Evolutionary conservation across 495 filamentous ascomycete species (phyloP).

Genomic region (Daldinia grandis): DNA sequence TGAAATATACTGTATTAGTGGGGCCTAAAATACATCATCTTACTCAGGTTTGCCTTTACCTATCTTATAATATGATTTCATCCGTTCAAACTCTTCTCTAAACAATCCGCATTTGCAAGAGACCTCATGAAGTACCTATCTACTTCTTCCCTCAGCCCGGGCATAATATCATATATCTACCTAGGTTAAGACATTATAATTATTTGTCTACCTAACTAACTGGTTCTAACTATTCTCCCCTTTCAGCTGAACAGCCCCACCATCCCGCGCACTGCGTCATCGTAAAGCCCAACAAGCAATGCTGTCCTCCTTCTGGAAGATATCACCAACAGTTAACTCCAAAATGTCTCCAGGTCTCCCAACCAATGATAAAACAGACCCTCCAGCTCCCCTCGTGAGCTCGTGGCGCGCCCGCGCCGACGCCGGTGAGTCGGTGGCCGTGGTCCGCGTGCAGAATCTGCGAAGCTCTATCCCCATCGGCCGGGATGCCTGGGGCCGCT

Average conservation of each 20-base stretch:
- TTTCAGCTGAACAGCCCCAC: slow-evolving; percentile 1
- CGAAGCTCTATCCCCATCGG: slow-evolving; percentile 51
- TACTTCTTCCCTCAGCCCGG: not conserved
- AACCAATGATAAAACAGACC: slow-evolving; percentile 20
- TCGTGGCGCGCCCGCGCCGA: slow-evolving; percentile 45
- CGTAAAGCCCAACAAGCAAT: slow-evolving; percentile 6
- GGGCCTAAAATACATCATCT: slow-evolving; percentile 1
- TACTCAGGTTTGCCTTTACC: not conserved
- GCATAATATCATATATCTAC: not conserved
- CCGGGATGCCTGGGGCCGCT: slow-evolving; percentile 66
- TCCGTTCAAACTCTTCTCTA: not conserved
- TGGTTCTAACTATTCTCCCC: not conserved
- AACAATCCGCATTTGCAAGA: not conserved
- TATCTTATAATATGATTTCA: not conserved
- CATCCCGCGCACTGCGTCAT: slow-evolving; percentile 19
- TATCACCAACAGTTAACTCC: not conserved
- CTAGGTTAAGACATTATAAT: not conserved
- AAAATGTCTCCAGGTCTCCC: slow-evolving; percentile 27
- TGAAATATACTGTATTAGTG: slow-evolving; percentile 1
- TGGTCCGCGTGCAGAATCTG: slow-evolving; percentile 62
- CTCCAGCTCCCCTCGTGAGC: slow-evolving; percentile 43
- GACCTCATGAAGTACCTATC: not conserved
- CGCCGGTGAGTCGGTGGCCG: slow-evolving; percentile 50
- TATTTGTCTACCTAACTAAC: too few species aligned
- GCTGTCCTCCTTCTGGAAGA: slow-evolving; percentile 37